Conservation (phyloP, 306 rosid genomes). For the Vachellia collinsii region DNA sequence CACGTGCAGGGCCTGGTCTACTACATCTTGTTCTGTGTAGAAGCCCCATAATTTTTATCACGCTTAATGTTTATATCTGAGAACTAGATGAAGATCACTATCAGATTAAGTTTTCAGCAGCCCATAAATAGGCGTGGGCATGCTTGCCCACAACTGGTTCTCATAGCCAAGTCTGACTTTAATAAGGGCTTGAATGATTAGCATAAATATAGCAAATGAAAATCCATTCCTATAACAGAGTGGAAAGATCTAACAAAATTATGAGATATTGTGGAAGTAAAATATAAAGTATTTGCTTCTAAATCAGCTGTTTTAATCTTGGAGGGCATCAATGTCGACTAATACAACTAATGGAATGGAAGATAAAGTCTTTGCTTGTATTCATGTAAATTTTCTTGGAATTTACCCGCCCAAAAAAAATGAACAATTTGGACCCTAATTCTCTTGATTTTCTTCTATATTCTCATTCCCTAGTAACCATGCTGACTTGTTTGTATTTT, state of each 20-base stretch:
- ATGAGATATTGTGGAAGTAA: slow-evolving; percentile 2
- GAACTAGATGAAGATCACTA: not conserved
- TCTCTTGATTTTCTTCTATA: slow-evolving; percentile 10
- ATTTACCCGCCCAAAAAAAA: not conserved
- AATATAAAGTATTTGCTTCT: not conserved
- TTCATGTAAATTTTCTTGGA: not conserved
- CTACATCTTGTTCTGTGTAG: not conserved
- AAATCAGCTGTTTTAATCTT: slow-evolving; percentile 1
- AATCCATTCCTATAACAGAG: slow-evolving; percentile 4
- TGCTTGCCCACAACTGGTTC: slow-evolving; percentile 10
- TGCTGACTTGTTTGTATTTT: slow-evolving; percentile 47
- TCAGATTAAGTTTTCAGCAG: not conserved
- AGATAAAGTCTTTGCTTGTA: slow-evolving; percentile 1
- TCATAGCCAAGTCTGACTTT: not conserved
- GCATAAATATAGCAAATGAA: not conserved
- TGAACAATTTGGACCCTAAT: not conserved
- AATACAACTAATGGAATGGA: slow-evolving; percentile 12
- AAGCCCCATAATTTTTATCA: not conserved
- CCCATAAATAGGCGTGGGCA: not conserved
- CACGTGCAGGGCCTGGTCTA: not conserved
- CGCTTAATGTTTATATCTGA: not conserved
- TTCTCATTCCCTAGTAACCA: not conserved
- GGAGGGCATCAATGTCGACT: not conserved
- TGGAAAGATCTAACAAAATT: slow-evolving; percentile 12
- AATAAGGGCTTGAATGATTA: not conserved